Percentiles rank a stretch among this genome's conserved stretches.
These are phyloP conservation scores for Trametes punicea DNA, from an alignment of 768 basidiomycete species.

Conservation along the genomic window DNA sequence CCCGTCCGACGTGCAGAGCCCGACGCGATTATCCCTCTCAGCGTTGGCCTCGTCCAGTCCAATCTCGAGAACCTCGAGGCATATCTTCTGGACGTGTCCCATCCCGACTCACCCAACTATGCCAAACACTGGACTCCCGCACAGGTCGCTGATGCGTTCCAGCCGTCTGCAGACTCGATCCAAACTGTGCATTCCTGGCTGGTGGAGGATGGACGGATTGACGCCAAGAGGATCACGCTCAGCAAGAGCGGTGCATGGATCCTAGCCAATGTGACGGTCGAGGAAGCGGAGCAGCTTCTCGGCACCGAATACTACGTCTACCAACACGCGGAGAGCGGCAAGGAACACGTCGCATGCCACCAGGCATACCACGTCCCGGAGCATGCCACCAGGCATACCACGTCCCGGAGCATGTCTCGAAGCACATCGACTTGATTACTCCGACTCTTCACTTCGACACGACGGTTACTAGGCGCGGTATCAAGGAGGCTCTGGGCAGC, in stretches of 20 bases:
- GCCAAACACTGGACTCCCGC: slow-evolving; percentile 47
- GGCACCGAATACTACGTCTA: slow-evolving; percentile 55
- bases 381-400: slow-evolving; percentile 53
- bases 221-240: slow-evolving; percentile 24
- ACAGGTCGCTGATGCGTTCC: slow-evolving; percentile 43
- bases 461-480: slow-evolving; percentile 25
- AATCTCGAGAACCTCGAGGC: slow-evolving; percentile 44
- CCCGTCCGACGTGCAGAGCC: slow-evolving; percentile 35
- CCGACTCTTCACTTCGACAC: slow-evolving; percentile 65
- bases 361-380: slow-evolving; percentile 60
- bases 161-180: slow-evolving; percentile 40
- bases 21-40: slow-evolving; percentile 39
- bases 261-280: slow-evolving; percentile 37
- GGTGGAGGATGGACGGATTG: slow-evolving; percentile 8
- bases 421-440: slow-evolving; percentile 63
- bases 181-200: slow-evolving; percentile 44
- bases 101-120: slow-evolving; percentile 48
- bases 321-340: slow-evolving; percentile 48
- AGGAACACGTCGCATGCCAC: slow-evolving; percentile 56
- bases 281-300: slow-evolving; percentile 44
- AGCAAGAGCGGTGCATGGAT: slow-evolving; percentile 43
- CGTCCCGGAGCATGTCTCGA: slow-evolving; percentile 54
- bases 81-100: slow-evolving; percentile 44
- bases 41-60: slow-evolving; percentile 45
- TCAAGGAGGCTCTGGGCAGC: neutral